A percentile compares a stretch with the other conserved stretches of the same genome.
phyloP scores from a whole-genome alignment of 306 rosid genomes.

The Ziziphus jujuba region DNA sequence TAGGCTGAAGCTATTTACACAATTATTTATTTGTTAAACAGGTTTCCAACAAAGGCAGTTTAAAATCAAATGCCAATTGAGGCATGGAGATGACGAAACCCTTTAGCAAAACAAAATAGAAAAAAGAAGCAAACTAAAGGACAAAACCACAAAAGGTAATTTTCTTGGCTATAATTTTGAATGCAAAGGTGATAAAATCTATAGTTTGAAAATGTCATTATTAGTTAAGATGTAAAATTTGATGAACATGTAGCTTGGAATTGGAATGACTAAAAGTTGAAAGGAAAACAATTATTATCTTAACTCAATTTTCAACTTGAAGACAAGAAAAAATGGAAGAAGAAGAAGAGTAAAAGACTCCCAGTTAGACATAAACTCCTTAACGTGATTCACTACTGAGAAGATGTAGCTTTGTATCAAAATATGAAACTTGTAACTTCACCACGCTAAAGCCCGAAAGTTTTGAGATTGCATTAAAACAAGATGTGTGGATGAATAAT shows the following conservation, averaged over 20 bases:
- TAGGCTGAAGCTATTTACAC: too few relatives aligned
- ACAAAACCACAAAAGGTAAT: not conserved
- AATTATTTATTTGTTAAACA: not conserved
- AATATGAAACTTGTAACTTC: too few relatives aligned
- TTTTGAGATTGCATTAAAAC: too few relatives aligned
- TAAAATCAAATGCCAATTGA: not conserved
- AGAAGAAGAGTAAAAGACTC: too few relatives aligned
- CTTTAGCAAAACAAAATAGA: not conserved
- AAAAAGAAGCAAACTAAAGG: not conserved
- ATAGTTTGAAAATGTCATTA: too few relatives aligned
- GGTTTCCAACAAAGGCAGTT: not conserved
- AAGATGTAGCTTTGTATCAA: too few relatives aligned
- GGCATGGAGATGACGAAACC: not conserved
- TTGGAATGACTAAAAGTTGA: not conserved
- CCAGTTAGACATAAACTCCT: too few relatives aligned
- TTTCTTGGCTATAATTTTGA: not conserved
- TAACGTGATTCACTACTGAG: too few relatives aligned
- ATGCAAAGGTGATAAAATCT: not conserved
- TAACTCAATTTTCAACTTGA: not conserved
- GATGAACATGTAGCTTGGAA: not conserved
- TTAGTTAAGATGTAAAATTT: not conserved
- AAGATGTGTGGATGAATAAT: too few relatives aligned
- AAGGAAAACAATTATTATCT: not conserved
- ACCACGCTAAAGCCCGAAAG: too few relatives aligned
- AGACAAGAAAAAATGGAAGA: not conserved